Conservation (phyloP, 306 rosid genomes). For the Vigna reflexopilosa region DNA sequence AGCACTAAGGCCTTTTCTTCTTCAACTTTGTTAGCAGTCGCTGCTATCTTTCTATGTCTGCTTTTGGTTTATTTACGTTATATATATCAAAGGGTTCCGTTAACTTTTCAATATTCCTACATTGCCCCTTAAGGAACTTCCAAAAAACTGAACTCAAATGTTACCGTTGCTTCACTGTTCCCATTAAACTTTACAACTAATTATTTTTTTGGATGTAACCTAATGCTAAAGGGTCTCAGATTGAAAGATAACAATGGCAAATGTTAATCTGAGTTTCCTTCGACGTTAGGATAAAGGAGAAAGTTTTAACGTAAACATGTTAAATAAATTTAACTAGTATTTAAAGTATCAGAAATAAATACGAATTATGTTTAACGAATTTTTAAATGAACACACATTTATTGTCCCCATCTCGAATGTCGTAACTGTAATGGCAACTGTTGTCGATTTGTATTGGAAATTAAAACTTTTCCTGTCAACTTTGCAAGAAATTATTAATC, state of each 20-base stretch:
- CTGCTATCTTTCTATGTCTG: constrained; percentile 27
- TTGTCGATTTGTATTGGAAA: neutral
- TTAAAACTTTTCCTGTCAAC: neutral
- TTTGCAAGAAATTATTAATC: neutral
- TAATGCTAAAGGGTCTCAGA: constrained; percentile 8
- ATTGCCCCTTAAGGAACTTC: constrained; percentile 79
- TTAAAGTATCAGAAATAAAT: neutral
- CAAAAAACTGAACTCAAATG: constrained; percentile 65
- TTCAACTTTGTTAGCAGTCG: constrained; percentile 31
- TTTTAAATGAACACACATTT: neutral
- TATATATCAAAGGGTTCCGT: constrained; percentile 64
- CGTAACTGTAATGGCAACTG: neutral
- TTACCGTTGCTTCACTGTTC: constrained; percentile 85
- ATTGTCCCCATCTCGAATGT: neutral
- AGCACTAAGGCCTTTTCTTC: neutral
- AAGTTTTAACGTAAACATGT: neutral
- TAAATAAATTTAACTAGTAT: neutral
- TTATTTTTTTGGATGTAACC: neutral
- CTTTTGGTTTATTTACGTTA: constrained; percentile 40
- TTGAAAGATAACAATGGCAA: constrained; percentile 7
- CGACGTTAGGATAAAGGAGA: neutral
- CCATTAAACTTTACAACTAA: constrained; percentile 47
- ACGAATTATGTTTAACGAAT: neutral
- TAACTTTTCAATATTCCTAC: constrained; percentile 60
- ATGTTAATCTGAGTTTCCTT: neutral